phyloP scores from a whole-genome alignment of 306 rosid species.

The Quercus dentata region DNA sequence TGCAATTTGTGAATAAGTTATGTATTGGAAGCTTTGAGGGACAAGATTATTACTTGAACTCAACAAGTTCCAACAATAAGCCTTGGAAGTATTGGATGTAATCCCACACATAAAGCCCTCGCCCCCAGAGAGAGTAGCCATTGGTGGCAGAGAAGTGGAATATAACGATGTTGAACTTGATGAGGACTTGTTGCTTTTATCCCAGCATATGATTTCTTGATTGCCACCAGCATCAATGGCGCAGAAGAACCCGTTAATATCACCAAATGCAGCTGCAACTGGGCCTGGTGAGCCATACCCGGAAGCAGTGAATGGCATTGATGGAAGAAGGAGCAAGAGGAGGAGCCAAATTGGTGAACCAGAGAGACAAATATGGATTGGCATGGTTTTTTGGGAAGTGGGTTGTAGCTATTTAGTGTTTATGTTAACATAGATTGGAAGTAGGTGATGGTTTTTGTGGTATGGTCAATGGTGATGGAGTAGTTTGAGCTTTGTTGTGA shows the following conservation, averaged over 20 bases:
- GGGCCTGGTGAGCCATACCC: constrained; percentile 85
- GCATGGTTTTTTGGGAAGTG: not conserved
- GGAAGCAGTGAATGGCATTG: constrained; percentile 8
- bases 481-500: no score
- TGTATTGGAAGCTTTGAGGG: constrained; percentile 43
- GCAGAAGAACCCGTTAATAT: constrained; percentile 54
- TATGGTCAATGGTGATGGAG: no score
- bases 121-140: constrained; percentile 92
- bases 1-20: constrained; percentile 62
- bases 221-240: constrained; percentile 87
- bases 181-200: constrained; percentile 44
- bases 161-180: constrained; percentile 15
- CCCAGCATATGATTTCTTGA: constrained; percentile 79
- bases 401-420: not conserved
- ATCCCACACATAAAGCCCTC: constrained; percentile 81
- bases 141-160: constrained; percentile 47
- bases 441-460: not conserved
- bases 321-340: constrained; percentile 25
- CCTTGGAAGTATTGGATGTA: constrained; percentile 63
- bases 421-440: not conserved
- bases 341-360: not conserved
- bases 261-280: constrained; percentile 69
- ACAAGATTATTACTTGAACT: constrained; percentile 49
- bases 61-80: constrained; percentile 60
- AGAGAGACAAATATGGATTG: not conserved